Conservation (phyloP, 305 asterid species). For the Fraxinus albicans region DNA sequence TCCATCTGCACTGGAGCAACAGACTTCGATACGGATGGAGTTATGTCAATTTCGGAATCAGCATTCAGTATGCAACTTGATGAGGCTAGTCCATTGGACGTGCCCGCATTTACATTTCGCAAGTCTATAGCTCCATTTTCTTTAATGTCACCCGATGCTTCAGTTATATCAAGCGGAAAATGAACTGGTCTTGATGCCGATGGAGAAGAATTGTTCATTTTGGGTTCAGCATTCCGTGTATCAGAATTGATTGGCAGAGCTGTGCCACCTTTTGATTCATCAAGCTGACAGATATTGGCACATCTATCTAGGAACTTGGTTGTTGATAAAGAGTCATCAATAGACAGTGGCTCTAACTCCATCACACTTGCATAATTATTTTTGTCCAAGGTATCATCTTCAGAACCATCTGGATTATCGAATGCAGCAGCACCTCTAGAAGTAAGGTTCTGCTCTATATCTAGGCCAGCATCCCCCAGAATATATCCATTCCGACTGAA, state of each 20-base stretch:
- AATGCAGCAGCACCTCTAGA: slow-evolving; percentile 25
- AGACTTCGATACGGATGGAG: not conserved
- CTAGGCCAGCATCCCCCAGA: slow-evolving; percentile 22
- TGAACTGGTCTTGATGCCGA: slow-evolving; percentile 1
- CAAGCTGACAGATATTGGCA: slow-evolving; percentile 15
- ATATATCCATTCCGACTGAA: slow-evolving; percentile 26
- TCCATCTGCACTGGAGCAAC: slow-evolving; percentile 10
- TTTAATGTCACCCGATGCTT: not conserved
- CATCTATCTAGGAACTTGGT: slow-evolving; percentile 19
- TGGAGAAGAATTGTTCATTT: not conserved
- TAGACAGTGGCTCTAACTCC: slow-evolving; percentile 21
- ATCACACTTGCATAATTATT: slow-evolving; percentile 16
- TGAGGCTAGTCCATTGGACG: not conserved
- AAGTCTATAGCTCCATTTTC: not conserved
- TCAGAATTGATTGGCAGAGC: slow-evolving; percentile 2
- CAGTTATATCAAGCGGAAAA: not conserved
- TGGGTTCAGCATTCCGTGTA: slow-evolving; percentile 13
- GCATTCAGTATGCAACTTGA: slow-evolving; percentile 7
- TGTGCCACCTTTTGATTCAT: slow-evolving; percentile 2
- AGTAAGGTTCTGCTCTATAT: slow-evolving; percentile 17
- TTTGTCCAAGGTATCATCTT: slow-evolving; percentile 22
- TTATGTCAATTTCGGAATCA: not conserved
- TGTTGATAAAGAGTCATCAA: slow-evolving; percentile 14
- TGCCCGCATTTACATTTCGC: slow-evolving; percentile 11
- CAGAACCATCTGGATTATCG: slow-evolving; percentile 19